These are phyloP conservation scores for Globisporangium polare DNA, from an alignment of 352 stramenopile species.

Conservation along the genomic window DNA sequence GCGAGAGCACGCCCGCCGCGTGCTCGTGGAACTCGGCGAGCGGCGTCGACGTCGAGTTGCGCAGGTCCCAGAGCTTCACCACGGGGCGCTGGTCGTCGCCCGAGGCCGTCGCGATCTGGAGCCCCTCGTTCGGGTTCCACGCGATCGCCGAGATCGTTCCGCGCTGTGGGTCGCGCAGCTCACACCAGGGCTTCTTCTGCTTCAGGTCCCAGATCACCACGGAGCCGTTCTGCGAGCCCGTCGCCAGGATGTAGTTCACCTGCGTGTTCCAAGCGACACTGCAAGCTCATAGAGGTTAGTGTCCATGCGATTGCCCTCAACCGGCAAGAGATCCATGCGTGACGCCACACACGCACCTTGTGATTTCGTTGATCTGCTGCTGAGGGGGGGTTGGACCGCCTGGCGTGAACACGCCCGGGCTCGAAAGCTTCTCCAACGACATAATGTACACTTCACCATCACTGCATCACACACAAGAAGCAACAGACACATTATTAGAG, in stretches of 20 bases:
- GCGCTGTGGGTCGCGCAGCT: constrained; percentile 90
- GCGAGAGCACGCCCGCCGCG: constrained; percentile 92
- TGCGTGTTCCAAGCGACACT: constrained; percentile 97
- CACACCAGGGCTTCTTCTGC: constrained; percentile 98
- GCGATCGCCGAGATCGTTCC: constrained; percentile 90
- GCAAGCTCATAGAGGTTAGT: background rate
- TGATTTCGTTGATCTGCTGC: constrained; percentile 83
- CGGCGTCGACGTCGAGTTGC: constrained; percentile 96
- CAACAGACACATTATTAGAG: background rate
- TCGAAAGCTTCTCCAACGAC: constrained; percentile 89
- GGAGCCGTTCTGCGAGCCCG: constrained; percentile 91
- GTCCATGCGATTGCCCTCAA: background rate
- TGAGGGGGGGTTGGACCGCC: constrained; percentile 57
- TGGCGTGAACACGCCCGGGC: constrained; percentile 88
- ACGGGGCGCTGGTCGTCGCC: constrained; percentile 94
- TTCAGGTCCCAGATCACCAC: constrained; percentile 98
- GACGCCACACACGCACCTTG: constrained; percentile 26
- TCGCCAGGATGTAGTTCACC: constrained; percentile 97
- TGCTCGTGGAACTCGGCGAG: constrained; percentile 95
- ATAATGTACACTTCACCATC: constrained; percentile 96
- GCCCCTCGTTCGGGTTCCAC: constrained; percentile 97
- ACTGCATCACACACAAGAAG: constrained; percentile 24
- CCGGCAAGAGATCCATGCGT: background rate
- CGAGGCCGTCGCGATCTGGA: constrained; percentile 96
- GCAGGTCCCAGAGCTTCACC: constrained; percentile 97